Conservation (phyloP, 148 eudicot genomes). For the Tetragonia tetragonoides region DNA sequence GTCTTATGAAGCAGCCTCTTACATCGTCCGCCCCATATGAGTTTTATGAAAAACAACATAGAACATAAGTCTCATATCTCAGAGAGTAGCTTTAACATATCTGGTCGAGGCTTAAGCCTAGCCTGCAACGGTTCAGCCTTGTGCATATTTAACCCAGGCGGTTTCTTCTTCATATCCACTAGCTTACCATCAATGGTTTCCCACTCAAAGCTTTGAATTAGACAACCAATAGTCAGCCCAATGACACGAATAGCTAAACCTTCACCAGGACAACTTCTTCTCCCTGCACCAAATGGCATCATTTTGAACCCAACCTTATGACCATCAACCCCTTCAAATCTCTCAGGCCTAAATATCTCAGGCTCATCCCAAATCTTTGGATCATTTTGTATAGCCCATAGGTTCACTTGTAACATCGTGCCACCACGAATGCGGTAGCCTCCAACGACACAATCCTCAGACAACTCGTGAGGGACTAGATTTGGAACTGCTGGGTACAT, state of each 20-base stretch:
- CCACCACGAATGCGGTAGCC: slow-evolving; percentile 20
- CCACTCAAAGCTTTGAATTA: slow-evolving; percentile 44
- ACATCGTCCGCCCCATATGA: too few species aligned
- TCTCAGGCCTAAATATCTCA: slow-evolving; percentile 31
- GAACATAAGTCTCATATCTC: too few species aligned
- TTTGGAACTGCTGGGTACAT: slow-evolving; percentile 26
- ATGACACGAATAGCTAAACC: slow-evolving; percentile 23
- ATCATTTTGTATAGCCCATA: slow-evolving; percentile 35
- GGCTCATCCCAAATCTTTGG: slow-evolving; percentile 37
- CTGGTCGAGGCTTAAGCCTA: slow-evolving; percentile 11
- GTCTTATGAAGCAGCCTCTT: too few species aligned
- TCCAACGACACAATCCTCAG: slow-evolving; percentile 11
- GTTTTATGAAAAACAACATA: too few species aligned
- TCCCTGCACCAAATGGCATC: slow-evolving; percentile 39
- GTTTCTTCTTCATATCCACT: slow-evolving; percentile 26
- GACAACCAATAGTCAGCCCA: slow-evolving; percentile 27
- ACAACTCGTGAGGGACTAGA: slow-evolving; percentile 27
- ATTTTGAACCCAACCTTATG: slow-evolving; percentile 28
- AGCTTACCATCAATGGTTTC: slow-evolving; percentile 11
- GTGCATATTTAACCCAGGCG: slow-evolving; percentile 21
- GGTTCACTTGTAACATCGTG: slow-evolving; percentile 26
- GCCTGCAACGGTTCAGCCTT: slow-evolving; percentile 28
- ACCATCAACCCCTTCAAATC: slow-evolving; percentile 32
- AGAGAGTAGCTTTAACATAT: slow-evolving; percentile 16
- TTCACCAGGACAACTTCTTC: slow-evolving; percentile 42